Base-by-base conservation (phyloP, 2,329 filamentous ascomycete species). In the Metarhizium rileyi region DNA sequence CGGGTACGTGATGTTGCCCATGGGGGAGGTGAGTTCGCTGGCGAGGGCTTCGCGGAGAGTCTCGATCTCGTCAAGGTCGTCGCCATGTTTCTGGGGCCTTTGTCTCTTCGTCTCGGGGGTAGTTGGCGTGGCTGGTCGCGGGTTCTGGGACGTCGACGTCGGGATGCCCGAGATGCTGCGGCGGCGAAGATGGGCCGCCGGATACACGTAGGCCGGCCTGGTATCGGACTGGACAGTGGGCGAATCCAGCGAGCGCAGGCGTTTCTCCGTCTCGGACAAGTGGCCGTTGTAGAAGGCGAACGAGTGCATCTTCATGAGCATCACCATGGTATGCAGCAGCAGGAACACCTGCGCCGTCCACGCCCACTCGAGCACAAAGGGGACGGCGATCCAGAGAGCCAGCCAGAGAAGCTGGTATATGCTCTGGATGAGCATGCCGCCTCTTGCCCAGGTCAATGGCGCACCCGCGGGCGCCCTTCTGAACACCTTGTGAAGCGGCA, bases 291-390 rank as follows among this genome's bases (percentile, higher is more conserved):
- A 98, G 67, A 97, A 98, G 23, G 89, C 87, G 63, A 95, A 98
- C 5, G 90, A 96, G 66, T 98, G 93, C 82, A 97, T 93, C 74
- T 98, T 98, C 93, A 98, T 98, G 46, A 96, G 81, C 20, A 98
- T 76, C 7, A 88, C 85, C 68, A 98, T 81, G 41, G 90, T 85
- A 67, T 98, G 93, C 30, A 98, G 74, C 10, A 90, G 85, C 58
- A 98, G 80, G 66, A 94, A 98, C 36, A 98, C 93, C 63, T 97
- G 93, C 3, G 91, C 84, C 0, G 93, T 98, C 93, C 93, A 98
- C 3, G 90, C 87, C 93, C 93, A 98, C 47, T 86, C 77, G 8
- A 94, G 75, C 58, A 84, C 67, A 56, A 97, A 97, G 0, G 93
- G 93, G 62, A 90, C 81, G 63, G 78, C 75, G 53, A 93, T 83